Percentiles rank a stretch among this genome's conserved stretches.
Evolutionary conservation across 2,329 filamentous ascomycete species (phyloP).

Genomic region (Aspergillus fructus): DNA sequence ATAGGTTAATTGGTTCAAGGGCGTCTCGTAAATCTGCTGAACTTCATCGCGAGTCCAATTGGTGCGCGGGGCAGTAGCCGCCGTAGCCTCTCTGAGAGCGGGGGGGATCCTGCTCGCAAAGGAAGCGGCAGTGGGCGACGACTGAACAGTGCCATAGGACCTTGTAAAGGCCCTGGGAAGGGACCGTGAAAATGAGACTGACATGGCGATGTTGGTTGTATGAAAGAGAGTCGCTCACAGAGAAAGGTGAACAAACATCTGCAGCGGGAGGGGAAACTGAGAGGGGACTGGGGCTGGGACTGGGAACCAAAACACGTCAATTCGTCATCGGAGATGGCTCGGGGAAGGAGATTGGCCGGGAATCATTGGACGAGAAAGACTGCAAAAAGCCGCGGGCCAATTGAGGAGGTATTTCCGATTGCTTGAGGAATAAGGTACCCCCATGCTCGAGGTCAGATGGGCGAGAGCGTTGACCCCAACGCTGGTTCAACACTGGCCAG

Average conservation of each 20-base stretch:
- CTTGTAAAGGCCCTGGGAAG: conserved; percentile 29
- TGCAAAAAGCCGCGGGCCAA: neutral
- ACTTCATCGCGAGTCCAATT: conserved; percentile 84
- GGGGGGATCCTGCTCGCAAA: conserved; percentile 31
- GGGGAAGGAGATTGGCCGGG: neutral
- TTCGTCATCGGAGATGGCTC: conserved; percentile 1
- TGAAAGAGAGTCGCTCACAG: neutral
- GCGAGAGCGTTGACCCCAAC: conserved; percentile 15
- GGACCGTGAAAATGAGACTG: conserved; percentile 28
- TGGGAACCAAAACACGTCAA: neutral
- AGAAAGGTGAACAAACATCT: neutral
- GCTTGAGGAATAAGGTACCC: too few species aligned
- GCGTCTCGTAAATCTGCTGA: conserved; percentile 75
- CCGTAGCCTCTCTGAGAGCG: conserved; percentile 36
- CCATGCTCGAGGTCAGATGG: too few species aligned
- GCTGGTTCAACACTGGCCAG: conserved; percentile 2
- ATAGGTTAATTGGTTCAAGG: conserved; percentile 74
- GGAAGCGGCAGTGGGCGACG: conserved; percentile 31
- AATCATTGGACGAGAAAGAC: neutral
- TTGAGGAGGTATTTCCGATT: neutral
- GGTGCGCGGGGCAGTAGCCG: conserved; percentile 55
- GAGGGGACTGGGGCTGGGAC: neutral
- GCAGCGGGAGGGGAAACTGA: conserved; percentile 6
- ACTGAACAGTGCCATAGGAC: conserved; percentile 43
- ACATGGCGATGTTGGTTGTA: conserved; percentile 23